These are phyloP conservation scores for Besnoitia besnoiti DNA, from an alignment of 169 alveolate genomes.

Conservation along the genomic window DNA sequence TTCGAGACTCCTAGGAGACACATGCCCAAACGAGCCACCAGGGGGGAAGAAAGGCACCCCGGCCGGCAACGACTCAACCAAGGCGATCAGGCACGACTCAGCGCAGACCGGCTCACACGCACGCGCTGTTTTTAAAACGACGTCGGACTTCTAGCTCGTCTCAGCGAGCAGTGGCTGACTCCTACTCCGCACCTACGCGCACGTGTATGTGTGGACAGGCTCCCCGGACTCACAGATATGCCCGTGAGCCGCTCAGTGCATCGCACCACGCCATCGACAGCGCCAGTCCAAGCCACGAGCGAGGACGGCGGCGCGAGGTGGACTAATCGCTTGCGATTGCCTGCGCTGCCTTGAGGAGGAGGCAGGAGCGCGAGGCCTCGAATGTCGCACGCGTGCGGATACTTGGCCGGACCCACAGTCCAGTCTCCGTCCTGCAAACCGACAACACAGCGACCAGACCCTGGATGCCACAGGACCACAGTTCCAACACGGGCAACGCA, in stretches of 20 bases:
- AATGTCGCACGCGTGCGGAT: conserved; percentile 56
- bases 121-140: too few species aligned
- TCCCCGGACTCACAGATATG: not conserved
- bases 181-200: too few species aligned
- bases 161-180: too few species aligned
- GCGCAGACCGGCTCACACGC: too few species aligned
- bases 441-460: not conserved
- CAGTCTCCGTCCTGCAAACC: conserved; percentile 51
- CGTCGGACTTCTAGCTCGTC: too few species aligned
- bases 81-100: too few species aligned
- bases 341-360: not conserved
- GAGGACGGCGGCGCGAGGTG: conserved; percentile 9
- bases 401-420: conserved; percentile 58
- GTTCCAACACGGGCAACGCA: too few species aligned
- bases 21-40: too few species aligned
- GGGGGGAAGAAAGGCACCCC: too few species aligned
- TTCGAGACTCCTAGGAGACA: too few species aligned
- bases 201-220: not conserved
- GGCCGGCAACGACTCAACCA: too few species aligned
- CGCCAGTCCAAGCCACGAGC: conserved; percentile 8
- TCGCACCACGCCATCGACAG: conserved; percentile 15
- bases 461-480: not conserved
- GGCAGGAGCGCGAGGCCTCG: conserved; percentile 58
- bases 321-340: not conserved
- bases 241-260: conserved; percentile 6